Base-by-base conservation (phyloP, 176 grass and related monocot genomes). In the Bolboschoenus planiculmis region DNA sequence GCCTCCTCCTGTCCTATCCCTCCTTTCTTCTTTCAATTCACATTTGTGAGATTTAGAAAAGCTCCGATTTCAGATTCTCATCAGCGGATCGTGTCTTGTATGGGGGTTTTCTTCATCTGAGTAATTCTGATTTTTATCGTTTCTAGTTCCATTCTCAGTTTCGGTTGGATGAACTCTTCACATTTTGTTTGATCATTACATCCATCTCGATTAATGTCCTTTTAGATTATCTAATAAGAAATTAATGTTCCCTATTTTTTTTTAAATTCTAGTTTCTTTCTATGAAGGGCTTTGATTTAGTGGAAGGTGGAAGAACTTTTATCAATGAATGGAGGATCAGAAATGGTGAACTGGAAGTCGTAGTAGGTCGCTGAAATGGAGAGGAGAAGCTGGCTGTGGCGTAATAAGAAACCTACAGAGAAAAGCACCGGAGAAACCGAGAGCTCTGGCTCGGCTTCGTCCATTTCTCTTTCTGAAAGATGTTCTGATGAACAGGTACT, bases 361-460 rank as follows among this genome's bases (percentile, higher is more conserved):
- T 82, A 79, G 54, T 31, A 53, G 80, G 5, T 64, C 74, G 37
- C 7, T 24, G 26, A 27, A 73, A 96, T 96, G 93, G 93, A 96
- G 55, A 90, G 93, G 78, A 90, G 88, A 78, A 96, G 88, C 51
- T 96, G 93, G 93, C 87, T 90, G 75, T 96, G 93, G 93, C 87
- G 90, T 76, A n/a, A n/a, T n/a, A 85, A 91, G 64, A 92, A 83
- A 81, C 86, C 90, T 23, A 83, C 93, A 30, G 90, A 96, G 35
- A 96, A 91, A 85, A 83, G 64, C 59, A 60, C 43, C 53, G 88
- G 84, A 40, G 90, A 96, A 79, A 90, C 88, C 1, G 93, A 92
- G 67, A 92, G 90, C 88, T 91, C 90, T 7, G 85, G 77, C 30
- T 86, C 85, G 3, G 58, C 62, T 10, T 95, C 93, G 34, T 89